Evolutionary conservation across 371 early-diverging fungal genomes (phyloP), one percentile per base, ranked within the genome.

Genomic region (Phascolomyces articulosus): DNA sequence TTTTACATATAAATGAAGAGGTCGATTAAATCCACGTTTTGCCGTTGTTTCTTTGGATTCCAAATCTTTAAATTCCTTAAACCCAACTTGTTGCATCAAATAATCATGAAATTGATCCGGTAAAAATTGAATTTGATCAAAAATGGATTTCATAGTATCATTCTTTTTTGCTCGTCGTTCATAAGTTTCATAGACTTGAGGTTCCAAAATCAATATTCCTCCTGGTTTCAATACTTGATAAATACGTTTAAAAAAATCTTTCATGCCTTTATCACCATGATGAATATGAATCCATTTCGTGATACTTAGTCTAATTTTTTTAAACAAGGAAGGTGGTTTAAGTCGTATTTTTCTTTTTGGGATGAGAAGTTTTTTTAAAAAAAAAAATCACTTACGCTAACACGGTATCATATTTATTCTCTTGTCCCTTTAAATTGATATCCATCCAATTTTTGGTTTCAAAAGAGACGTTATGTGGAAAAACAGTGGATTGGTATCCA

Each of bases 211-310:
- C 34, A 95, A 82, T 20, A 70, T 59, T 0, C 96, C 96, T 6
- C 88, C 90, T 0, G 77, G 73, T 0, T 66, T 64, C 2, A 95
- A 68, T 15, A 75, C 72, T 9, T 81, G 62, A 73, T 84, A 88
- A 6, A 84, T 74, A 61, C 88, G 88, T 55, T 73, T 65, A 70
- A 95, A 93, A 54, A 95, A 91, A 4, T 55, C 57, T 56, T 84
- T 80, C n/a, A 95, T 56, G 4, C 92, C 94, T 3, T 77, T 76
- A 69, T 95, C 96, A 0, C 93, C 94, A 29, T 79, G 69, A 62
- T 92, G 84, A 23, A 96, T 69, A 57, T 95, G 95, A 41, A 95
- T 88, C 94, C 94, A 94, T 69, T 94, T 95, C 6, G 91, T 90
- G 16, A 95, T 72, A 47, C 85, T 85, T 34, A 91, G 71, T 0